phyloP scores from a whole-genome alignment of 345 rosid species.

The Syzygium jambos region DNA sequence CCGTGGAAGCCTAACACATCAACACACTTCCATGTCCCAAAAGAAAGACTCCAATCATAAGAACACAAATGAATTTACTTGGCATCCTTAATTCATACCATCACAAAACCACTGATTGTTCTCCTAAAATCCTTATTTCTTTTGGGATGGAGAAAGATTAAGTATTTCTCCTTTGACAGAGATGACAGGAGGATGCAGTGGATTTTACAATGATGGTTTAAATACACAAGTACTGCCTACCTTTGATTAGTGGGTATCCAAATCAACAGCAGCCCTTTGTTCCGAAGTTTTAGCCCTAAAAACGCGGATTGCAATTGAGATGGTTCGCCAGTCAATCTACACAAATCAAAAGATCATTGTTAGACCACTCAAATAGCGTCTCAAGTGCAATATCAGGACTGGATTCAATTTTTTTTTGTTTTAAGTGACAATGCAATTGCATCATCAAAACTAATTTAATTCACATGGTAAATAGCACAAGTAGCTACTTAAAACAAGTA shows the following conservation, averaged over 20 bases:
- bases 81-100: not conserved
- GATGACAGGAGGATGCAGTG: not conserved
- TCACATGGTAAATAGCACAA: too few species aligned
- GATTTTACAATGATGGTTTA: not conserved
- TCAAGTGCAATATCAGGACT: not conserved
- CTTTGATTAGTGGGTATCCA: slow-evolving; percentile 90
- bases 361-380: not conserved
- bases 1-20: not conserved
- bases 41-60: not conserved
- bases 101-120: not conserved
- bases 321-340: slow-evolving; percentile 56
- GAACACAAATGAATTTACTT: not conserved
- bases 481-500: too few species aligned
- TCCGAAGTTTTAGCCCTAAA: slow-evolving; percentile 80
- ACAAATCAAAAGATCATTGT: not conserved
- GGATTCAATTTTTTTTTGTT: too few species aligned
- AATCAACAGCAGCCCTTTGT: slow-evolving; percentile 92
- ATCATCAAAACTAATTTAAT: too few species aligned
- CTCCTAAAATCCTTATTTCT: not conserved
- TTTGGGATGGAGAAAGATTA: not conserved
- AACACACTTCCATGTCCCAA: not conserved
- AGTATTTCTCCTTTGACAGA: not conserved
- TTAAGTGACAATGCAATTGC: too few species aligned
- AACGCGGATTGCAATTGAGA: slow-evolving; percentile 77
- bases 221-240: slow-evolving; percentile 14